Evolutionary conservation across 352 stramenopile species (phyloP).

Genomic region (Globisporangium acanthophoron): DNA sequence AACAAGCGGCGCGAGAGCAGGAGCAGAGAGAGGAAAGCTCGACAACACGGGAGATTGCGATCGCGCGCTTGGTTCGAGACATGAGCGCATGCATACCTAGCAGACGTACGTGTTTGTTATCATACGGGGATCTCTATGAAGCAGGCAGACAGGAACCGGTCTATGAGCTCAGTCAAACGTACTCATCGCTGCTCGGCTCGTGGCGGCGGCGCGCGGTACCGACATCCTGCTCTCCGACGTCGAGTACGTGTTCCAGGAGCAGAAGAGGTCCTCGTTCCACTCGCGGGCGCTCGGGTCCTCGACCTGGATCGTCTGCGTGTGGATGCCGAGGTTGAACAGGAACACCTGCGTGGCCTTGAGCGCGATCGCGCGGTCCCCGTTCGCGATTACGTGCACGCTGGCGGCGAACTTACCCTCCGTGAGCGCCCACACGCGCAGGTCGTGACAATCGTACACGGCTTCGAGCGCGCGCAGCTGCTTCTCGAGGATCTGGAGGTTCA

Average conservation of each 20-base stretch:
- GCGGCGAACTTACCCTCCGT: slow-evolving; percentile 85
- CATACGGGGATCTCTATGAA: too few species aligned
- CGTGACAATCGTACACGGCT: slow-evolving; percentile 93
- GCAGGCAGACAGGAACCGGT: too few species aligned
- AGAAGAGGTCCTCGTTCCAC: slow-evolving; percentile 59
- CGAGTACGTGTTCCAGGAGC: slow-evolving; percentile 43
- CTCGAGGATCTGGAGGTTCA: slow-evolving; percentile 54
- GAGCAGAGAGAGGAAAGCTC: neutral
- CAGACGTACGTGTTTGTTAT: too few species aligned
- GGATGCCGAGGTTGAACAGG: slow-evolving; percentile 45
- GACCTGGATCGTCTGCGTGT: slow-evolving; percentile 65
- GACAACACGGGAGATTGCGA: too few species aligned
- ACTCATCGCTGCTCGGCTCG: slow-evolving; percentile 21
- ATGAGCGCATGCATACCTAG: too few species aligned
- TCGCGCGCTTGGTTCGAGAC: too few species aligned
- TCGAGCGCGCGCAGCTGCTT: slow-evolving; percentile 51
- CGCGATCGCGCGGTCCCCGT: slow-evolving; percentile 41
- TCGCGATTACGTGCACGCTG: slow-evolving; percentile 89
- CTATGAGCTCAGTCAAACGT: slow-evolving; percentile 18
- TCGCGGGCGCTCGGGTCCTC: slow-evolving; percentile 47
- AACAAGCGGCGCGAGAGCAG: neutral
- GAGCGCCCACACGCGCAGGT: slow-evolving; percentile 97
- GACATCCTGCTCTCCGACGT: slow-evolving; percentile 66
- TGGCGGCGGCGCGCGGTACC: slow-evolving; percentile 53
- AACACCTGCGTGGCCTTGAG: slow-evolving; percentile 51